These are phyloP conservation scores for Ceratocystis ficicola DNA, from an alignment of 2,329 filamentous ascomycete species.

Conservation along the genomic window DNA sequence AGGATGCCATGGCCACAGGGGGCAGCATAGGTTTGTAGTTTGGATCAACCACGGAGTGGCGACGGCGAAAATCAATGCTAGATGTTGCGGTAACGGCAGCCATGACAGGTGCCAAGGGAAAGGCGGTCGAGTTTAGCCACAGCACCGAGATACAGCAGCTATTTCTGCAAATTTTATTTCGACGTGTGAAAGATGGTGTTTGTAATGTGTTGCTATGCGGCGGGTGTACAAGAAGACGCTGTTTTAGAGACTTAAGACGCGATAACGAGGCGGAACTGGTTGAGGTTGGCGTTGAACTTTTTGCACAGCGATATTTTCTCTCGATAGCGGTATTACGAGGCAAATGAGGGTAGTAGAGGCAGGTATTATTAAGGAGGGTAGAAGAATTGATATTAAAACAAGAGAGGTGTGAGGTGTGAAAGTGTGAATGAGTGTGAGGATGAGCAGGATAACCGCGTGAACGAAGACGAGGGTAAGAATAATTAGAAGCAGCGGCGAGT, in stretches of 20 bases:
- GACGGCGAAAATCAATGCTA: conserved; percentile 17
- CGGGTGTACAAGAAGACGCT: not conserved
- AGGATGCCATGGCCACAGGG: conserved; percentile 22
- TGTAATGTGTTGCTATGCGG: not conserved
- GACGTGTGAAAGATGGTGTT: not conserved
- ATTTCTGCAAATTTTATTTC: not conserved
- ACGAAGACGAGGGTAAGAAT: not conserved
- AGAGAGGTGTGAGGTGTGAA: conserved; percentile 11
- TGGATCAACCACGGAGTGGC: conserved; percentile 20
- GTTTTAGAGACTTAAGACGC: conserved; percentile 4
- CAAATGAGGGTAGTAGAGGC: conserved; percentile 13
- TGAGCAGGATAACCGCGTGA: conserved; percentile 9
- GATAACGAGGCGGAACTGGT: not conserved
- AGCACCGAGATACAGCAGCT: not conserved
- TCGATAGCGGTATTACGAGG: conserved; percentile 7
- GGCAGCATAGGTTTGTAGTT: conserved; percentile 15
- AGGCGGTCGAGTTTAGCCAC: not conserved
- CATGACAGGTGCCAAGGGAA: conserved; percentile 19
- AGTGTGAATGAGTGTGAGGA: conserved; percentile 3
- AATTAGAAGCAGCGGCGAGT: not conserved
- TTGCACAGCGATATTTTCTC: not conserved
- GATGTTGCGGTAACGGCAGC: conserved; percentile 17
- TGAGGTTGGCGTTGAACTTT: not conserved
- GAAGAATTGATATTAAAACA: conserved; percentile 15
- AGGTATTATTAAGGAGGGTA: conserved; percentile 5